Conservation (phyloP, 768 basidiomycete genomes). For the Boletus sp. region DNA sequence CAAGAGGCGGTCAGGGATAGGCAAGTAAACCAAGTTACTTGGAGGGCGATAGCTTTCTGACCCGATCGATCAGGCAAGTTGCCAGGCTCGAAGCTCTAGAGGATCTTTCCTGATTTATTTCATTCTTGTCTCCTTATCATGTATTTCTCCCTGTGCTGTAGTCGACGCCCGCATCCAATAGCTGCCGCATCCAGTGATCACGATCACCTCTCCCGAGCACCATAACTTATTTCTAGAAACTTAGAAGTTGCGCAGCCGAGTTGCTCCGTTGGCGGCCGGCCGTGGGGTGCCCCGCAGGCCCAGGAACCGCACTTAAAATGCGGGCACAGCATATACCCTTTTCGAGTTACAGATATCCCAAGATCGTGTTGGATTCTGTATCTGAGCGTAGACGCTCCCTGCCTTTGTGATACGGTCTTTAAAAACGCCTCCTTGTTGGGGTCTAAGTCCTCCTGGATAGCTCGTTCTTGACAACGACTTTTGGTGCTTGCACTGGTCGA, state of each 20-base stretch:
- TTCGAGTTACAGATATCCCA: no score
- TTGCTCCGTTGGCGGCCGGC: not conserved
- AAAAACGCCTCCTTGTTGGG: not conserved
- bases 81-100: constrained; percentile 49
- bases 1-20: constrained; percentile 89
- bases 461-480: not conserved
- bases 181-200: not conserved
- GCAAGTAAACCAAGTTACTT: constrained; percentile 36
- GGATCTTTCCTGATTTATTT: constrained; percentile 26
- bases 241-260: not conserved
- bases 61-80: constrained; percentile 40
- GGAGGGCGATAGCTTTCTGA: constrained; percentile 1
- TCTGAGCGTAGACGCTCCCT: not conserved
- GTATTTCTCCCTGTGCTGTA: constrained; percentile 8
- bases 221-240: not conserved
- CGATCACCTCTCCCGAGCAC: not conserved
- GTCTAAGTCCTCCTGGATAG: not conserved
- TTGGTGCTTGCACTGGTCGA: not conserved
- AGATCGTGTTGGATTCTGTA: not conserved
- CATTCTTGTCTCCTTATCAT: not conserved
- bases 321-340: not conserved
- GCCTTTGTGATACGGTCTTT: not conserved
- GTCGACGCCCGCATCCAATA: constrained; percentile 1
- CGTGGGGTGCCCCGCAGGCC: no score
- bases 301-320: not conserved